Evolutionary conservation across 2,329 filamentous ascomycete genomes (phyloP).

Genomic region (Coniochaeta sp.): DNA sequence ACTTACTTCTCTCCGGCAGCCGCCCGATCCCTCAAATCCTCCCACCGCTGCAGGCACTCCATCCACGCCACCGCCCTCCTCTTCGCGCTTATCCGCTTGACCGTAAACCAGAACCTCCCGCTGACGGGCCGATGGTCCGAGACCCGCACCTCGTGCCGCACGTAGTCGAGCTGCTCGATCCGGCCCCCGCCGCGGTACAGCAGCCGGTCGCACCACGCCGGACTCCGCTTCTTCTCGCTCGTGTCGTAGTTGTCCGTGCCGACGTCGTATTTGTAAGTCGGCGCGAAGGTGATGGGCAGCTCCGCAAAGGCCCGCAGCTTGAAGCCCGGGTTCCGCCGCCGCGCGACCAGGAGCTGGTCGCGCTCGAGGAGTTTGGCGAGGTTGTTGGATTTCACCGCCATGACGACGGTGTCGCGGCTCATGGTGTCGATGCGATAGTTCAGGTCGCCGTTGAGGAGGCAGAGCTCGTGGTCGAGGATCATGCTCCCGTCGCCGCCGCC

Average conservation of each 20-base stretch:
- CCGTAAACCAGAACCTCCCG: constrained; percentile 70
- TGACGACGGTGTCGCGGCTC: constrained; percentile 86
- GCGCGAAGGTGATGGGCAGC: constrained; percentile 80
- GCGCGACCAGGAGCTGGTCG: constrained; percentile 84
- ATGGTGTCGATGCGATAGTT: constrained; percentile 99
- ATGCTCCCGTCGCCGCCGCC: constrained; percentile 92
- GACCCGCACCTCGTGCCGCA: constrained; percentile 78
- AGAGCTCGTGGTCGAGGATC: constrained; percentile 97
- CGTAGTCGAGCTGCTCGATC: constrained; percentile 82
- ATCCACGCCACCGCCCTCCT: constrained; percentile 62
- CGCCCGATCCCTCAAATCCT: constrained; percentile 61
- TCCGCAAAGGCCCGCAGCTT: constrained; percentile 86
- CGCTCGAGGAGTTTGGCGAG: constrained; percentile 81
- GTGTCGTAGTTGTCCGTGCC: constrained; percentile 91
- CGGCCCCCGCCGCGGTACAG: constrained; percentile 69
- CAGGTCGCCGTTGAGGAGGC: constrained; percentile 88
- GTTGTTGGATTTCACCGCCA: constrained; percentile 74
- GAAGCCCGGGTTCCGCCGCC: constrained; percentile 84
- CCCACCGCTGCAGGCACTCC: constrained; percentile 66
- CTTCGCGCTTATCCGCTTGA: constrained; percentile 72
- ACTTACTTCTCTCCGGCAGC: constrained; percentile 72
- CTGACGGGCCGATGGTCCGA: constrained; percentile 93
- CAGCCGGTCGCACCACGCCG: constrained; percentile 93
- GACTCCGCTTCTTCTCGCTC: constrained; percentile 87
- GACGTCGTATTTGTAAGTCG: constrained; percentile 98